Evolutionary conservation across 192 early-diverging fungal genomes (phyloP).

Genomic region (Nowakowskiella sp.): DNA sequence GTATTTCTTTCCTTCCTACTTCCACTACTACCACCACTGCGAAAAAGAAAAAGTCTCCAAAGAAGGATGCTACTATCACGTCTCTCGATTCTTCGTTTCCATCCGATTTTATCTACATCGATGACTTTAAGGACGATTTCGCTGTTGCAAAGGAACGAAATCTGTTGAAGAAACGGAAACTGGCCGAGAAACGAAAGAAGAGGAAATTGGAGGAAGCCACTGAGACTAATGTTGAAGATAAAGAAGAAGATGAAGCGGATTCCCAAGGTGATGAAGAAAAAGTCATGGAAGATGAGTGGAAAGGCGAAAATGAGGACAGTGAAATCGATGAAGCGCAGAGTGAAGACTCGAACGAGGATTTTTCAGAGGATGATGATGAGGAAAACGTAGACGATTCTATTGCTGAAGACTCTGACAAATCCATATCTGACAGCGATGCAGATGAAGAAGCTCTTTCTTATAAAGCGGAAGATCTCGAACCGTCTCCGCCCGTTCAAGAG

Average conservation of each 20-base stretch:
- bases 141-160: too few relatives aligned
- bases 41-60: too few relatives aligned
- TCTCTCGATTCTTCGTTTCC: too few relatives aligned
- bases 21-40: too few relatives aligned
- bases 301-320: not conserved
- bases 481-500: constrained; percentile 3
- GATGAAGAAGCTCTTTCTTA: too few relatives aligned
- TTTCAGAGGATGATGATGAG: constrained; percentile 11
- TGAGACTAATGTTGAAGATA: constrained; percentile 5
- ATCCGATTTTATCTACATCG: constrained; percentile 59
- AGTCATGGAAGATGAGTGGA: not conserved
- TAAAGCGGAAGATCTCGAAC: too few relatives aligned
- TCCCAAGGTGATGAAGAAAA: not conserved
- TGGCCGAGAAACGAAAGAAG: too few relatives aligned
- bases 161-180: too few relatives aligned
- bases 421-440: constrained; percentile 6
- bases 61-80: too few relatives aligned
- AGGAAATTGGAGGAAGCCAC: constrained; percentile 3
- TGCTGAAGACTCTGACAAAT: constrained; percentile 14
- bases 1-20: too few relatives aligned
- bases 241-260: constrained; percentile 21
- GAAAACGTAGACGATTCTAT: constrained; percentile 7
- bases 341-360: not conserved
- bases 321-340: constrained; percentile 25
- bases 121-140: constrained; percentile 82